Conservation (phyloP, 2,329 filamentous ascomycete species). For the Aureobasidium musti region DNA sequence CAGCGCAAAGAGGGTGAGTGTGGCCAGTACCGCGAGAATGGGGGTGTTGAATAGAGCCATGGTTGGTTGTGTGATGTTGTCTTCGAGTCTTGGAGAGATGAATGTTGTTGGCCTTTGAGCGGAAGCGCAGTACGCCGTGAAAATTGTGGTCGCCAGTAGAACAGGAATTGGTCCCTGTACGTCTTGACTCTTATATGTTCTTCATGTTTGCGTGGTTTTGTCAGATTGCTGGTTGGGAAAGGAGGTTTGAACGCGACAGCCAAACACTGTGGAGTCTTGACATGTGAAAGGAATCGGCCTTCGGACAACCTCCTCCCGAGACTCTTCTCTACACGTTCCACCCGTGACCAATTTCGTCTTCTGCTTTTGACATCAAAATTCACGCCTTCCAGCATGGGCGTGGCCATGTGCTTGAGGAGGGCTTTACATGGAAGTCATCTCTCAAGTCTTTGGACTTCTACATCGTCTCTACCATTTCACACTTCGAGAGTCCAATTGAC, state of each 20-base stretch:
- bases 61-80: neutral
- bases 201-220: slow-evolving; percentile 9
- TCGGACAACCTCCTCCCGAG: neutral
- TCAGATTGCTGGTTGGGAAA: neutral
- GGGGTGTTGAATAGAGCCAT: slow-evolving; percentile 17
- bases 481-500: too few species aligned
- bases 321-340: neutral
- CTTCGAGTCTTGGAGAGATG: neutral
- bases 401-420: too few species aligned
- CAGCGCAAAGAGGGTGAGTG: slow-evolving; percentile 42
- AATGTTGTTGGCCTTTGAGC: neutral
- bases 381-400: too few species aligned
- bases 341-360: too few species aligned
- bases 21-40: slow-evolving; percentile 38
- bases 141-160: neutral
- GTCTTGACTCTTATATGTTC: neutral
- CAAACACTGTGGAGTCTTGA: neutral
- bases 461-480: neutral
- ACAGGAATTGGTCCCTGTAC: neutral
- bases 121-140: neutral
- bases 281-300: slow-evolving; percentile 13
- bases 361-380: too few species aligned
- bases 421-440: too few species aligned
- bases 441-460: neutral
- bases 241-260: slow-evolving; percentile 1